Evolutionary conservation across 331 rosid species (phyloP), one percentile per base, ranked within the genome.

Genomic region (Quercus lobata): DNA sequence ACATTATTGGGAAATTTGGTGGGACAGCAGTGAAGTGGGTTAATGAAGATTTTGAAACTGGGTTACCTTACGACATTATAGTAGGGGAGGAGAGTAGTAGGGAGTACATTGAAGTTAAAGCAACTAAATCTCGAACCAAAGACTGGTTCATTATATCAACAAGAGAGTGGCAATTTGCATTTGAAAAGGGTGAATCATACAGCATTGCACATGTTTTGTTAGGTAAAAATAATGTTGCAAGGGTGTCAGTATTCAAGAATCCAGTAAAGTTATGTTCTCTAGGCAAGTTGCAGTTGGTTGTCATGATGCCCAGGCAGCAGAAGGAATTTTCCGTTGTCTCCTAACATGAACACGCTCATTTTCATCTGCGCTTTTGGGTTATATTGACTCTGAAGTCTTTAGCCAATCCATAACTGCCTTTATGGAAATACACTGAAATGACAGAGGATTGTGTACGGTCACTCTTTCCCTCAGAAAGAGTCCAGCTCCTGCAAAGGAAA

Each of bases 151-250:
- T 71, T 74, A 90, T 96, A 81, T 80, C 99, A 16, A 14, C 21
- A 25, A 91, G 85, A 61, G 99, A 96, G 77, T 91, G 97, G 99
- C 89, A 91, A 83, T 91, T 87, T 80, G 99, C 99, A 2, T 41
- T 84, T 2, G 93, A 93, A 6, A 90, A 85, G 82, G 90, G 94
- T 1, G 88, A 89, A 44, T 92, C 93, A 34, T 96, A 82, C 89
- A 93, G 94, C 82, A 78, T 93, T 72, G 98, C 94, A 1, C 96
- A 87, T 73, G 93, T 82, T 35, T 53, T 93, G 74, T 73, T 63
- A 71, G 84, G 70, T 72, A 84, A 41, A 41, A 41, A 90, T 41
- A 84, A 91, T 35, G 80, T 54, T 57, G 97, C 91, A 0, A 86
- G 37, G 76, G 81, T 96, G 63, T 83, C 94, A 12, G 46, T 89